Evolutionary conservation across 371 early-diverging fungal species (phyloP).

Genomic region (Gilbertella persicaria): DNA sequence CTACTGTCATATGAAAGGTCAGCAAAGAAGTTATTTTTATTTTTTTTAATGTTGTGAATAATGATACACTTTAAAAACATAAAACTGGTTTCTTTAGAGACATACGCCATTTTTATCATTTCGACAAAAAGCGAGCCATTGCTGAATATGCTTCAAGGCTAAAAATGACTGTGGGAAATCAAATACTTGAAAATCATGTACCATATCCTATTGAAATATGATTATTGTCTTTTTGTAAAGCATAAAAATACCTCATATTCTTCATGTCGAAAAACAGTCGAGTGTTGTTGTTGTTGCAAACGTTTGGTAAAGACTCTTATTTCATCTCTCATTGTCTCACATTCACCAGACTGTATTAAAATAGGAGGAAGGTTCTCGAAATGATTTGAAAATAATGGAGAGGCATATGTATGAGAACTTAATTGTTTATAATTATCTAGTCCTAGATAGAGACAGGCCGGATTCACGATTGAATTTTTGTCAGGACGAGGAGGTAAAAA

Average conservation of each 20-base stretch:
- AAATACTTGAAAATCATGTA: slow-evolving; percentile 46
- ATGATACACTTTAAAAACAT: no score
- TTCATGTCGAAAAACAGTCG: slow-evolving; percentile 11
- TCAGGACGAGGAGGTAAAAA: slow-evolving; percentile 18
- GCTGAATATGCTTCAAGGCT: slow-evolving; percentile 23
- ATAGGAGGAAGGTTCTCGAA: slow-evolving; percentile 42
- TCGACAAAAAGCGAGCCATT: no score
- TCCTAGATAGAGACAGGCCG: slow-evolving; percentile 27
- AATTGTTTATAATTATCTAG: slow-evolving; percentile 6
- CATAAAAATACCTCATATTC: slow-evolving; percentile 17
- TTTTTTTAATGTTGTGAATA: no score
- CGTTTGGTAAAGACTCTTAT: slow-evolving; percentile 8
- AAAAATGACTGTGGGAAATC: slow-evolving; percentile 29
- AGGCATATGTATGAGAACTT: slow-evolving; percentile 18
- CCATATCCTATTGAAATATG: slow-evolving; percentile 30
- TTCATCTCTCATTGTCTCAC: slow-evolving; percentile 54
- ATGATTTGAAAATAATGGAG: slow-evolving; percentile 15
- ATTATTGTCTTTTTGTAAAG: neutral
- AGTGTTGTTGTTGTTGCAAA: slow-evolving; percentile 2
- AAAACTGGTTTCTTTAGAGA: no score
- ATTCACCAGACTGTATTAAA: slow-evolving; percentile 52
- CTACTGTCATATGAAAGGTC: no score
- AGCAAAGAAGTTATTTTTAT: no score
- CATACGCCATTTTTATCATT: no score
- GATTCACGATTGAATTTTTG: slow-evolving; percentile 2